A percentile compares a stretch with the other conserved stretches of the same genome.
phyloP scores from a whole-genome alignment of 1,284 basidiomycete species.

The Sanghuangporus weigelae region DNA sequence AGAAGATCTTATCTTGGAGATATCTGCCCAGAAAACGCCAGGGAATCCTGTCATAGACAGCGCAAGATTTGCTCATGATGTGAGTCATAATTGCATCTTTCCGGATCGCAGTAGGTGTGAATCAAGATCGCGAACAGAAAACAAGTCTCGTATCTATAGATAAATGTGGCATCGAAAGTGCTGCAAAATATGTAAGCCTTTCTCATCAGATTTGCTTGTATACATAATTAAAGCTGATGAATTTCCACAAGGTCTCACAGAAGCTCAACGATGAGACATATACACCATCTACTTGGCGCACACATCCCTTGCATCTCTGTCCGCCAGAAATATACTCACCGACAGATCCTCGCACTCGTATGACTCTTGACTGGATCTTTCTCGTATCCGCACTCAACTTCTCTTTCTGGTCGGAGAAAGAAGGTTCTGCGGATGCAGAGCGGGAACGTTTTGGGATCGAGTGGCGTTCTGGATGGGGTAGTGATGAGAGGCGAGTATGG shows the following conservation, averaged over 20 bases:
- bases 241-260: slow-evolving; percentile 45
- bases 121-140: slow-evolving; percentile 31
- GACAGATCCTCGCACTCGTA: slow-evolving; percentile 45
- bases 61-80: slow-evolving; percentile 23
- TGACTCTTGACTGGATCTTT: slow-evolving; percentile 77
- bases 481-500: slow-evolving; percentile 41
- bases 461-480: slow-evolving; percentile 68
- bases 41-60: slow-evolving; percentile 23
- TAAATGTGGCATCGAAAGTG: slow-evolving; percentile 48
- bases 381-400: slow-evolving; percentile 80
- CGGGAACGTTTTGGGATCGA: slow-evolving; percentile 63
- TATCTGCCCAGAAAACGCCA: background rate
- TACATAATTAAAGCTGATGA: background rate
- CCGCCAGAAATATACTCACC: slow-evolving; percentile 57
- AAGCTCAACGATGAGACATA: slow-evolving; percentile 59
- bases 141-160: slow-evolving; percentile 55
- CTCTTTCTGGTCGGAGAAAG: slow-evolving; percentile 77
- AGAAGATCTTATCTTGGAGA: background rate
- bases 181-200: slow-evolving; percentile 51
- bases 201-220: background rate
- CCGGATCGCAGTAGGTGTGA: background rate
- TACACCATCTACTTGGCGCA: slow-evolving; percentile 71
- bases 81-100: slow-evolving; percentile 4
- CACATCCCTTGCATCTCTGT: slow-evolving; percentile 67
- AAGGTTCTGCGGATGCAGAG: slow-evolving; percentile 30